Base-by-base conservation (phyloP, 2,329 filamentous ascomycete species). In the Aspergillus proliferans region DNA sequence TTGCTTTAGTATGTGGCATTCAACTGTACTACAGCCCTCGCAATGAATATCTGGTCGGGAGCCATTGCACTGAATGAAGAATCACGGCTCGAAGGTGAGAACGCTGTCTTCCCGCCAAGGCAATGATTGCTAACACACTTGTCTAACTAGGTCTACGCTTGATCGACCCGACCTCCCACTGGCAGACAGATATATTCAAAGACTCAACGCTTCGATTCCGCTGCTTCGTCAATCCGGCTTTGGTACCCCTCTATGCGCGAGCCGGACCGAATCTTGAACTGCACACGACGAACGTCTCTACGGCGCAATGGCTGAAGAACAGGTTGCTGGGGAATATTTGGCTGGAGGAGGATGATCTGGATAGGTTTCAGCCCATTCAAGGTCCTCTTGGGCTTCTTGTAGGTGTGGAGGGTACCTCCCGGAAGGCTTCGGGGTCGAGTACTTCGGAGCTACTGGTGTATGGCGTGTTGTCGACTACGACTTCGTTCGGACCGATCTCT, bases 191-290 rank as follows among this genome's bases (percentile, higher is more conserved):
- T 49, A 52, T 71, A 52, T 55, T 59, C 9, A 70, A 63, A 52
- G 58, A 63, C 30, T 58, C 64, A 4, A 65, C 52, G 18, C 60
- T 73, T 8, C 55, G 52, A 18, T 49, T 72, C 22, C 60, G 59
- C 28, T 61, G 61, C 50, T 69, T 70, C 28, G 68, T 72, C 24
- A 68, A 71, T 26, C 69, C 69, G 6, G 58, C 64, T n/a, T 57
- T 70, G 9, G 65, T 73, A 24, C 70, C 70, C 26, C 57, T 72
- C 4, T 66, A 70, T 49, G 68, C 66, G n/a, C 65, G 70, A 43
- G 62, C 61, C 6, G 69, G 70, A 9, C 67, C 68, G 5, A 67
- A 61, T 38, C 65, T 73, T 18, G 69, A 73, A 58, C 47, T 72
- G 30, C 69, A 72, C 51, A 63, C 65, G 6, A 58, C 50, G 5